Conservation (phyloP, 1,284 basidiomycete species). For the Exobasidium cylindrosporum region DNA sequence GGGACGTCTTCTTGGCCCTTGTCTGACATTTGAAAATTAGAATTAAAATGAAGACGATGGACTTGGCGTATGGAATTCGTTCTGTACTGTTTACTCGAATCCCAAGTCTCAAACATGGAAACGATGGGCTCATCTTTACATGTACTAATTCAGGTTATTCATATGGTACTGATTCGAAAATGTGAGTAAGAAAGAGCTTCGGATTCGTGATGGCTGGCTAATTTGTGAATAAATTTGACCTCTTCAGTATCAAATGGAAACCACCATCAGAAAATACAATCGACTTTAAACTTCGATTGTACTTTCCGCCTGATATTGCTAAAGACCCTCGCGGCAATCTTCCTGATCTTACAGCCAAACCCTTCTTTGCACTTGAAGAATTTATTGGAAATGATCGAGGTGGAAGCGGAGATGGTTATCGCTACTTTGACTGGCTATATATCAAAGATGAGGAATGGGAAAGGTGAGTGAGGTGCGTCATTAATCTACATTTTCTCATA, state of each 20-base stretch:
- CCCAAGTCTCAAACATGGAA: constrained; percentile 84
- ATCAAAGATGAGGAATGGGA: constrained; percentile 92
- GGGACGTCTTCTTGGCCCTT: too few relatives aligned
- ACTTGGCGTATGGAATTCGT: constrained; percentile 81
- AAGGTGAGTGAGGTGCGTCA: constrained; percentile 53
- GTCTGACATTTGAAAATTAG: too few relatives aligned
- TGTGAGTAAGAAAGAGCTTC: too few relatives aligned
- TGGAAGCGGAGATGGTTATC: constrained; percentile 63
- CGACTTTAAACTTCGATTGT: constrained; percentile 89
- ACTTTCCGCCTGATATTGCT: constrained; percentile 70
- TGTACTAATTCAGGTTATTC: constrained; percentile 79
- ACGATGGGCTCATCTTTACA: constrained; percentile 96
- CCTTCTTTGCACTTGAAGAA: constrained; percentile 76
- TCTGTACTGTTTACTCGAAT: constrained; percentile 81
- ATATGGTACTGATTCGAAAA: constrained; percentile 84
- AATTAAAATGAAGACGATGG: constrained; percentile 81
- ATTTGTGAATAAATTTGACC: neutral
- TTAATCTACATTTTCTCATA: too few relatives aligned
- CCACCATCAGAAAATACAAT: constrained; percentile 96
- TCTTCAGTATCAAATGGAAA: constrained; percentile 76
- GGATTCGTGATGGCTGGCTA: too few relatives aligned
- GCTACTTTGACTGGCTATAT: constrained; percentile 80
- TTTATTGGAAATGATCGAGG: constrained; percentile 60
- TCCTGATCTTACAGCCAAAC: constrained; percentile 80
- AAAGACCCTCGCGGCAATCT: constrained; percentile 44